A percentile compares a stretch with the other conserved stretches of the same genome.
phyloP scores from a whole-genome alignment of 305 asterid species.

The Solanum aculeatissimum region DNA sequence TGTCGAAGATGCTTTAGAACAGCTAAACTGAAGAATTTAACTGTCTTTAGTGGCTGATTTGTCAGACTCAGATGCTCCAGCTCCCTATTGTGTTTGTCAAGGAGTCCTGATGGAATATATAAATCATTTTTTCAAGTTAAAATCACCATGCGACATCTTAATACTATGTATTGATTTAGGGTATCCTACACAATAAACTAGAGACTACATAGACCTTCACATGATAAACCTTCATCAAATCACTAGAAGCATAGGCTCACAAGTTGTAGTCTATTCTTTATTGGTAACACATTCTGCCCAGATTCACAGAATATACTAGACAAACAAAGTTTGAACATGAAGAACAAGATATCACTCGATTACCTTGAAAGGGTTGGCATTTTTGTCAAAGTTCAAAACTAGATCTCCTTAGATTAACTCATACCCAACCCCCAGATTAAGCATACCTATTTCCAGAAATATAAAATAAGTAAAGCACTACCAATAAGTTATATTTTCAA shows the following conservation, averaged over 20 bases:
- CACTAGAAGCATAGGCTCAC: neutral
- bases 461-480: neutral
- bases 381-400: neutral
- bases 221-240: neutral
- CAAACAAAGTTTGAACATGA: neutral
- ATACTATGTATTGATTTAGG: neutral
- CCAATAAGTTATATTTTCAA: neutral
- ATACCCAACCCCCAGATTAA: neutral
- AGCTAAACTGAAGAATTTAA: conserved; percentile 21
- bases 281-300: neutral
- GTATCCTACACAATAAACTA: neutral
- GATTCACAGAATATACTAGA: neutral
- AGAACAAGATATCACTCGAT: neutral
- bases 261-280: neutral
- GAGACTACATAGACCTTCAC: neutral
- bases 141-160: neutral
- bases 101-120: conserved; percentile 37
- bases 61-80: conserved; percentile 40
- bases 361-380: neutral
- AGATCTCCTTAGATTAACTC: neutral
- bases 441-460: neutral
- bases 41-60: conserved; percentile 49
- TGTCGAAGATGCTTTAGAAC: conserved; percentile 6
- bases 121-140: neutral
- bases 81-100: conserved; percentile 44